Conservation (phyloP, 1,284 basidiomycete genomes). For the Ganoderma boninense region DNA sequence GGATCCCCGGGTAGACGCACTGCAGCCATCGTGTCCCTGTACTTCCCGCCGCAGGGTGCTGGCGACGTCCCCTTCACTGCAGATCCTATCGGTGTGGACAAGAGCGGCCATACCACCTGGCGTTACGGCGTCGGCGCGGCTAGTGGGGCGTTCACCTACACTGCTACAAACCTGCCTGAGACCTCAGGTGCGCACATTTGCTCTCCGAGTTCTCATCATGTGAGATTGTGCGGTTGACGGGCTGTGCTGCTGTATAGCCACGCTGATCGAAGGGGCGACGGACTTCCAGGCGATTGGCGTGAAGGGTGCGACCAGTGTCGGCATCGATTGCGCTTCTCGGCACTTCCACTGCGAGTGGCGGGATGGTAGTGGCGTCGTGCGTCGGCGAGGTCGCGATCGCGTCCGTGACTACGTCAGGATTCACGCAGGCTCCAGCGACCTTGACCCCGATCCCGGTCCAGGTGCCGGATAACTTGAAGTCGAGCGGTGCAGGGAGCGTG, state of each 20-base stretch:
- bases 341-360: too few species aligned
- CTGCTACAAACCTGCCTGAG: conserved; percentile 23
- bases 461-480: neutral
- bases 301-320: too few species aligned
- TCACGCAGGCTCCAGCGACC: neutral
- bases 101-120: conserved; percentile 47
- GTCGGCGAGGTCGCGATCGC: neutral
- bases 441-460: neutral
- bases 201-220: too few species aligned
- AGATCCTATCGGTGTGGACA: conserved; percentile 5
- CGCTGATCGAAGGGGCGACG: too few species aligned
- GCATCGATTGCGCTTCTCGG: too few species aligned
- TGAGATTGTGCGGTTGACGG: too few species aligned
- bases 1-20: too few species aligned
- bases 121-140: conserved; percentile 45
- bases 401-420: neutral
- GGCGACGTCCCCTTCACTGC: neutral
- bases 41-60: neutral
- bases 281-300: too few species aligned
- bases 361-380: too few species aligned
- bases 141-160: conserved; percentile 37
- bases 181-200: conserved; percentile 28
- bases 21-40: neutral
- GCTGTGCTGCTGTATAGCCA: too few species aligned
- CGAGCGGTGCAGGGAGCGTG: neutral